These are phyloP conservation scores for Xylariaceae sp. DNA, from an alignment of 2,329 filamentous ascomycete species.

Conservation along the genomic window DNA sequence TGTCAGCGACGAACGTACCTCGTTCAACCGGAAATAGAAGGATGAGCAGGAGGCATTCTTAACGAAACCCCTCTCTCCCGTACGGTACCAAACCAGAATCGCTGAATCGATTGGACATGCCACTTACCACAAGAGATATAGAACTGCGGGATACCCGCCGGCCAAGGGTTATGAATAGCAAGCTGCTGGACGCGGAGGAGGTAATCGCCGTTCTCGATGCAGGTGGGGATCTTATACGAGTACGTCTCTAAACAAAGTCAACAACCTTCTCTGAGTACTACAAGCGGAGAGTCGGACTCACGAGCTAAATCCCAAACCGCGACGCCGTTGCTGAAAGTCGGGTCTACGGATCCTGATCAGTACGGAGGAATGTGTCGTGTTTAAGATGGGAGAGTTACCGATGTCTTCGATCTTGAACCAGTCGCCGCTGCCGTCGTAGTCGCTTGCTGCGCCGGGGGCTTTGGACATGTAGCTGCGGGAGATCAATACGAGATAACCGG, in stretches of 20 bases:
- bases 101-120: conserved; percentile 21
- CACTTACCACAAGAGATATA: conserved; percentile 42
- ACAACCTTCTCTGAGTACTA: not conserved
- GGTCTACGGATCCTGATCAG: conserved; percentile 24
- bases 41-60: no score
- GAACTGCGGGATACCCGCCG: conserved; percentile 43
- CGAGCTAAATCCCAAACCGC: conserved; percentile 34
- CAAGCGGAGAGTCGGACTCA: conserved; percentile 22
- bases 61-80: no score
- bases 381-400: conserved; percentile 20
- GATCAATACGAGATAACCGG: not conserved
- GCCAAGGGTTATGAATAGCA: conserved; percentile 54
- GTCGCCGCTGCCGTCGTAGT: conserved; percentile 39
- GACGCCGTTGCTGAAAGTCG: conserved; percentile 34
- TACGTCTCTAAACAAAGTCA: conserved; percentile 29
- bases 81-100: not conserved
- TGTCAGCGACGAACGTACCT: not conserved
- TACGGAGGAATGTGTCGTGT: not conserved
- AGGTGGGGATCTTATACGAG: conserved; percentile 44
- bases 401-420: conserved; percentile 44
- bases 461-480: conserved; percentile 39
- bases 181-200: conserved; percentile 58
- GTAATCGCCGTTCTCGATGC: conserved; percentile 54
- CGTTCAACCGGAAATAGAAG: no score
- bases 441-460: conserved; percentile 34